Percentiles rank a stretch among this genome's conserved stretches.
Conservation (phyloP, 495 filamentous ascomycete genomes). For the Amniculicola lignicola region DNA sequence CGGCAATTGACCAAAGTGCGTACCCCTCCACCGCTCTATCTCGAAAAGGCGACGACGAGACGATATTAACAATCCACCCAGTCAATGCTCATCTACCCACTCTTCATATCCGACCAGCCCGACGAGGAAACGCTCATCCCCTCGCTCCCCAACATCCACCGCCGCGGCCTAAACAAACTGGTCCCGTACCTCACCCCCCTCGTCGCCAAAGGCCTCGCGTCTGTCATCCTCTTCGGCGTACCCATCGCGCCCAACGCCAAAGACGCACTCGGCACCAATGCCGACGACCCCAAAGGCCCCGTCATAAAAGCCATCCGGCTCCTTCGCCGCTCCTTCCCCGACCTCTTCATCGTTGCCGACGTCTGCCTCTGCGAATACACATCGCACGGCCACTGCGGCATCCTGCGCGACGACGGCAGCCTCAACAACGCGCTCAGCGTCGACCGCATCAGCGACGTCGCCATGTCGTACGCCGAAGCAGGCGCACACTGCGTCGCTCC, state of each 20-base stretch:
- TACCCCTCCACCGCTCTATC: not conserved
- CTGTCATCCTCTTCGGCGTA: slow-evolving; percentile 94
- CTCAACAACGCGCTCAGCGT: slow-evolving; percentile 91
- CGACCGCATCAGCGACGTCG: slow-evolving; percentile 88
- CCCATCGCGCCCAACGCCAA: slow-evolving; percentile 75
- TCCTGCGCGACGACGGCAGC: slow-evolving; percentile 83
- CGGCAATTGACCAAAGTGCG: slow-evolving; percentile 90
- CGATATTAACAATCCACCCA: slow-evolving; percentile 37
- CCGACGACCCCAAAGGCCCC: slow-evolving; percentile 88
- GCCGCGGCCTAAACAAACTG: slow-evolving; percentile 81
- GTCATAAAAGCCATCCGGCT: slow-evolving; percentile 83
- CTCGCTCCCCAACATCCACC: slow-evolving; percentile 82
- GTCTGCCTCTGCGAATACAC: slow-evolving; percentile 99
- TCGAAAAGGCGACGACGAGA: not conserved
- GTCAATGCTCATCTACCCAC: slow-evolving; percentile 97
- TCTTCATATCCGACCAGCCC: slow-evolving; percentile 91
- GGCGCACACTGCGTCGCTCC: slow-evolving; percentile 96
- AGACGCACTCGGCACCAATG: slow-evolving; percentile 87
- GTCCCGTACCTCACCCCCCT: slow-evolving; percentile 81
- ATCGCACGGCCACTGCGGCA: slow-evolving; percentile 96
- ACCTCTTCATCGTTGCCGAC: slow-evolving; percentile 84
- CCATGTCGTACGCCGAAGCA: slow-evolving; percentile 85
- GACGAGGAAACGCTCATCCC: slow-evolving; percentile 89
- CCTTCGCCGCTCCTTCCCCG: slow-evolving; percentile 75
- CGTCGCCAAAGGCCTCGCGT: slow-evolving; percentile 79